These are phyloP conservation scores for Sclerotiophoma versabilis DNA, from an alignment of 2,329 filamentous ascomycete genomes.

Conservation along the genomic window DNA sequence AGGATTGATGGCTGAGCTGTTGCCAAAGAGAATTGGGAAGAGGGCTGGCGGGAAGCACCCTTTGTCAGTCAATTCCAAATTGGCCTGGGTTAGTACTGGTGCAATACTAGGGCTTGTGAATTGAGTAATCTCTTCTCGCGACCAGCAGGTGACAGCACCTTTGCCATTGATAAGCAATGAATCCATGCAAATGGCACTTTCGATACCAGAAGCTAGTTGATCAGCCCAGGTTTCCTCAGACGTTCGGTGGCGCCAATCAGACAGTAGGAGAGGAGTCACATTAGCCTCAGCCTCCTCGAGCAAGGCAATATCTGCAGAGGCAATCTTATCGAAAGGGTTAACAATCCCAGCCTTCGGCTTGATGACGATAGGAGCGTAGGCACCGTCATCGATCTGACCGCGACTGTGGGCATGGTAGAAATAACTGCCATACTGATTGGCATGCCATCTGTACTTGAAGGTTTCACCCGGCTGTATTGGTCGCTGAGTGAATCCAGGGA, in stretches of 20 bases:
- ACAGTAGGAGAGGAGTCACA: conserved; percentile 59
- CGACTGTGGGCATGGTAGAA: conserved; percentile 68
- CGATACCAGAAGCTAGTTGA: conserved; percentile 55
- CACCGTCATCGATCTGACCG: conserved; percentile 66
- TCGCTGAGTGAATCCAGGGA: conserved; percentile 63
- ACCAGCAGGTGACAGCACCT: conserved; percentile 62
- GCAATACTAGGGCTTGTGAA: conserved; percentile 44
- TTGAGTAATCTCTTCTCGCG: conserved; percentile 53
- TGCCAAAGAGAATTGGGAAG: conserved; percentile 48
- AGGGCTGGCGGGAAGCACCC: conserved; percentile 55
- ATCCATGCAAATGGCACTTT: conserved; percentile 63
- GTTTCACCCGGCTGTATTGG: conserved; percentile 58
- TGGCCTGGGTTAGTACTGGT: conserved; percentile 40
- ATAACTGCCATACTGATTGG: conserved; percentile 64
- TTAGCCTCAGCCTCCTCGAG: conserved; percentile 60
- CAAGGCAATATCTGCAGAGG: conserved; percentile 48
- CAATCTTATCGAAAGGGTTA: conserved; percentile 61
- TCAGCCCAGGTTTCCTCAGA: conserved; percentile 59
- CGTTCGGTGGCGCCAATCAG: conserved; percentile 64
- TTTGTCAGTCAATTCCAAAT: conserved; percentile 50
- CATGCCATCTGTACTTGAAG: conserved; percentile 64
- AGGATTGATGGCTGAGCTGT: conserved; percentile 7
- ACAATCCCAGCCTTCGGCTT: conserved; percentile 42
- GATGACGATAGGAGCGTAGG: conserved; percentile 65
- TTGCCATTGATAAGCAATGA: conserved; percentile 69